Base-by-base conservation (phyloP, 1,284 basidiomycete species). In the Ganoderma lucidum region DNA sequence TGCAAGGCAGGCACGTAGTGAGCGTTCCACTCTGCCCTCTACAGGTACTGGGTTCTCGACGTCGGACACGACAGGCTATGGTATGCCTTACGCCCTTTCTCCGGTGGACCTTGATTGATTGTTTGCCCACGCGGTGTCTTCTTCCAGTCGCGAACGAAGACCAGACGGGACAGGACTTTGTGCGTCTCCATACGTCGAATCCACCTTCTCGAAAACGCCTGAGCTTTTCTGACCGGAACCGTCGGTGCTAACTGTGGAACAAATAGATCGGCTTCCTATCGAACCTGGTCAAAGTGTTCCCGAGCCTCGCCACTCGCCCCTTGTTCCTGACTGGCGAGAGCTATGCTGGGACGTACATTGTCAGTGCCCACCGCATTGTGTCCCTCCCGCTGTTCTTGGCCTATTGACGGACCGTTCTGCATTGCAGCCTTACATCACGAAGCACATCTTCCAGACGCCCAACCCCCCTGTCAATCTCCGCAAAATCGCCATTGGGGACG, bases 401-500 rank as follows among this genome's bases (percentile, higher is more conserved):
- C 12, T 32, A 48, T 19, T 39, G 28, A 53, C 30, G 37, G 48
- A 35, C n/a, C 35, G 45, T 41, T 17, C 30, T 42, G 12, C n/a
- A 37, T 44, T 59, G 44, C 68, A 90, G 89, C 88, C 91, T 42
- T 90, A 90, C 74, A 92, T 91, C 75, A 81, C 88, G 69, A 89
- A 92, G 79, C 81, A 88, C 23, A 87, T 91, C 73, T 90, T 92
- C 73, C 82, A 82, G 53, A 83, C 86, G 75, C 73, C 83, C 2
- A 85, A 86, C 37, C 89, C 90, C 23, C 91, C 91, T 4, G 88
- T 92, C 44, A 87, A 86, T 5, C 82, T 93, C 55, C 81, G 83
- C 3, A 89, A 88, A 75, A 87, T 93, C 63, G 88, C 85, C 17
- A 92, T 93, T 58, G 91, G 91, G 19, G 89, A 93, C 78, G 90